Percentiles rank a stretch among this genome's conserved stretches.
Conservation (phyloP, 306 rosid genomes). For the Castanea crenata region DNA sequence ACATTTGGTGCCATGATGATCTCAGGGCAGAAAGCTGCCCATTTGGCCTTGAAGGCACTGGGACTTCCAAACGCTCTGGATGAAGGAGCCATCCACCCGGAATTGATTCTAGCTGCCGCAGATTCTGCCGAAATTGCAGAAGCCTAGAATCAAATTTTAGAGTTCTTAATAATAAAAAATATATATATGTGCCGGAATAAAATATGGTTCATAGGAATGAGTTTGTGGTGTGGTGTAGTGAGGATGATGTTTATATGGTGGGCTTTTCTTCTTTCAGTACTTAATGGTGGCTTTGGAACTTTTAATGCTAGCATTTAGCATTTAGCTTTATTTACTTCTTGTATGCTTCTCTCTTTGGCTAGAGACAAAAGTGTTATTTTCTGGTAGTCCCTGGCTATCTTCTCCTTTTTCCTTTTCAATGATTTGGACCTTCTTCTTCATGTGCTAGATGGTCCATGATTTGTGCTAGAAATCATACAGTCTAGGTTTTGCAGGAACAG, state of each 20-base stretch:
- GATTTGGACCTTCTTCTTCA: too few species aligned
- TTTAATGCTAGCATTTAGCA: neutral
- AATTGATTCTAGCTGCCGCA: conserved; percentile 71
- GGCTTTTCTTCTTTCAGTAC: neutral
- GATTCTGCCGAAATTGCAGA: conserved; percentile 50
- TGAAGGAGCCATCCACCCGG: conserved; percentile 46
- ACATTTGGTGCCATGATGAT: conserved; percentile 98
- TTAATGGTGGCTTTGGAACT: neutral
- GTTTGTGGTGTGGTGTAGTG: neutral
- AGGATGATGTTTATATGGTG: neutral
- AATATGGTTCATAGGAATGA: neutral
- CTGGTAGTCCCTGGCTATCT: too few species aligned
- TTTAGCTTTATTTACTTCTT: neutral
- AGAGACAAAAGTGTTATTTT: too few species aligned
- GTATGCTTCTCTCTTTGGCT: too few species aligned
- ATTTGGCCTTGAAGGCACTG: conserved; percentile 70
- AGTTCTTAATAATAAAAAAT: neutral
- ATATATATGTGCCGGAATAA: conserved; percentile 12
- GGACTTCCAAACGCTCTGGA: conserved; percentile 56
- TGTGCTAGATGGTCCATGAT: too few species aligned
- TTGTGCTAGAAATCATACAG: too few species aligned
- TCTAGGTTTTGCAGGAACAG: too few species aligned
- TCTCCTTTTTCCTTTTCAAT: too few species aligned
- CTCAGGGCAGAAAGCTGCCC: conserved; percentile 91
- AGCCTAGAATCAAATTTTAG: conserved; percentile 25